Percentiles rank a stretch among this genome's conserved stretches.
Conservation (phyloP, 148 eudicot genomes). For the Silene uniflora region DNA sequence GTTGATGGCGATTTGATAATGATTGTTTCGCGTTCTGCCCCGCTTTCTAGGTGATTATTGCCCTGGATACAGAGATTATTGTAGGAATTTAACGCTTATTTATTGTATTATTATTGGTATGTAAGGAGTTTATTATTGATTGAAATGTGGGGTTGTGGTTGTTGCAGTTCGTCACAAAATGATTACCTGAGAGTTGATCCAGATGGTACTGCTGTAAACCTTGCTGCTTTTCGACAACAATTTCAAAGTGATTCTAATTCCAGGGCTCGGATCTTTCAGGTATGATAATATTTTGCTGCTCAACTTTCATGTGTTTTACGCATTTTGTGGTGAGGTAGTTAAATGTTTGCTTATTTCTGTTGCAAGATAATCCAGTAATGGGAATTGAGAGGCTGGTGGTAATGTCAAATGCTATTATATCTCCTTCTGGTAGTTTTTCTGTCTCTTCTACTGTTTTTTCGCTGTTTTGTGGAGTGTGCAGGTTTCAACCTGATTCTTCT, state of each 20-base stretch:
- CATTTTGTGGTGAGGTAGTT: too few relatives aligned
- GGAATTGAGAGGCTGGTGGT: too few relatives aligned
- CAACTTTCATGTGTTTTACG: neutral
- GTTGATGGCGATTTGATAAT: constrained; percentile 86
- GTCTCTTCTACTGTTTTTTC: too few relatives aligned
- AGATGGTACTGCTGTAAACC: constrained; percentile 95
- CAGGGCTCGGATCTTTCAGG: constrained; percentile 92
- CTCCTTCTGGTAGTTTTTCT: too few relatives aligned
- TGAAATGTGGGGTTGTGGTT: constrained; percentile 3
- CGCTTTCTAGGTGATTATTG: constrained; percentile 27
- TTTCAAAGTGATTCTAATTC: constrained; percentile 63
- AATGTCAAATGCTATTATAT: too few relatives aligned
- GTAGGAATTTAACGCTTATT: too few relatives aligned
- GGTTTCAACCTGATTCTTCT: too few relatives aligned
- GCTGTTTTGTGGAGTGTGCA: too few relatives aligned
- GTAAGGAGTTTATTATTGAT: too few relatives aligned
- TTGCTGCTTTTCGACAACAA: constrained; percentile 88
- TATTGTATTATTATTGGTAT: neutral
- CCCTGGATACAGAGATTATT: neutral
- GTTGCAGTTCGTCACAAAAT: constrained; percentile 44
- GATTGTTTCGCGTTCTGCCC: constrained; percentile 59
- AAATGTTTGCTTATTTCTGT: too few relatives aligned
- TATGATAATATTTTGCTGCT: constrained; percentile 12
- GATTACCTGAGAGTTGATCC: constrained; percentile 54
- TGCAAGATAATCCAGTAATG: too few relatives aligned